Evolutionary conservation across 2,329 filamentous ascomycete genomes (phyloP).

Genomic region (Plenodomus tracheiphilus): DNA sequence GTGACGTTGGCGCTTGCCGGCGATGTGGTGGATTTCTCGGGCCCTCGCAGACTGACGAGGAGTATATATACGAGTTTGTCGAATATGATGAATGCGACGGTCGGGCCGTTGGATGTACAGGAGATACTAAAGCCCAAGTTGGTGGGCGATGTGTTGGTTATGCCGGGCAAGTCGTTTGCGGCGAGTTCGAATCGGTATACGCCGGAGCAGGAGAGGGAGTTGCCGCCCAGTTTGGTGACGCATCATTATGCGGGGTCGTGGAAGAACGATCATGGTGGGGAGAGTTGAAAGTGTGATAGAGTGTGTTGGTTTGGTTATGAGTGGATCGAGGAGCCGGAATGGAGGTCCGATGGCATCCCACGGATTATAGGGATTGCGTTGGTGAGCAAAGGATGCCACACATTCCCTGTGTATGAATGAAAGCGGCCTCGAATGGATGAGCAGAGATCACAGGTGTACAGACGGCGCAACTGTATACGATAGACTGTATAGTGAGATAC

Average conservation of each 20-base stretch:
- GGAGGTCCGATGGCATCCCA: background rate
- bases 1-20: conserved; percentile 25
- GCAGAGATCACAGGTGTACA: too few relatives aligned
- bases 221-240: conserved; percentile 13
- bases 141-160: conserved; percentile 32
- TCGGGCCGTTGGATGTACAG: conserved; percentile 21
- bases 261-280: conserved; percentile 24
- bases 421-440: too few relatives aligned
- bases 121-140: conserved; percentile 28
- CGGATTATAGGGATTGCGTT: background rate
- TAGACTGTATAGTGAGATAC: too few relatives aligned
- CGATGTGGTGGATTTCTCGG: conserved; percentile 37
- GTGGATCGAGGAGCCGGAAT: background rate
- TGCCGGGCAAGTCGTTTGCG: conserved; percentile 22
- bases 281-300: background rate
- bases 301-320: too few relatives aligned
- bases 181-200: conserved; percentile 17
- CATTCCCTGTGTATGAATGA: too few relatives aligned
- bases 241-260: conserved; percentile 27
- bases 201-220: conserved; percentile 2
- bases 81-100: conserved; percentile 8
- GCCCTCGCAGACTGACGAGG: conserved; percentile 29
- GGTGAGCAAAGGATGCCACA: too few relatives aligned
- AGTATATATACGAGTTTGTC: conserved; percentile 31
- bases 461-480: too few relatives aligned